Evolutionary conservation across 352 stramenopile genomes (phyloP).

Genomic region (Hyaloperonospora brassicae): DNA sequence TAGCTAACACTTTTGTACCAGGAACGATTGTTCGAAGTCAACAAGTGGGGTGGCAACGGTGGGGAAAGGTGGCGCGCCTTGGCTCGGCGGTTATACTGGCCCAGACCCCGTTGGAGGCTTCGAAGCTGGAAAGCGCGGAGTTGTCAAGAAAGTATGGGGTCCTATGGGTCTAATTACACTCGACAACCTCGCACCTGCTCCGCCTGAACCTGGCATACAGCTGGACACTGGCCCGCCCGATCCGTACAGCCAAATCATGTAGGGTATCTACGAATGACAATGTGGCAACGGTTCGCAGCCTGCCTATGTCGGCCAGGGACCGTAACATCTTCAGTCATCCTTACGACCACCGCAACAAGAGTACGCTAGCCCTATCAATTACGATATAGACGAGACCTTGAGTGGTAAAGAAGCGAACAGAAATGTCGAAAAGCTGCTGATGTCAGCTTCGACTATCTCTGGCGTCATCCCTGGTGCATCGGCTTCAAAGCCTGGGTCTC

Average conservation of each 20-base stretch:
- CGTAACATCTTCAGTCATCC: slow-evolving; percentile 25
- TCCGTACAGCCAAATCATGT: slow-evolving; percentile 26
- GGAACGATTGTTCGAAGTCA: too few relatives aligned
- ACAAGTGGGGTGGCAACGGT: too few relatives aligned
- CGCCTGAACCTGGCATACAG: slow-evolving; percentile 14
- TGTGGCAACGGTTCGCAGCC: slow-evolving; percentile 25
- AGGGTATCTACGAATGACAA: slow-evolving; percentile 28
- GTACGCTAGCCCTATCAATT: slow-evolving; percentile 33
- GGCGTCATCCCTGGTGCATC: slow-evolving; percentile 87
- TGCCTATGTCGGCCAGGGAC: slow-evolving; percentile 26
- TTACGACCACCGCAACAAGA: slow-evolving; percentile 14
- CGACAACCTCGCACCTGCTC: slow-evolving; percentile 29
- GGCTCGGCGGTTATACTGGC: too few relatives aligned
- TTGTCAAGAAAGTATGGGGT: too few relatives aligned
- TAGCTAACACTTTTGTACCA: too few relatives aligned
- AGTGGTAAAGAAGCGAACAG: slow-evolving; percentile 26
- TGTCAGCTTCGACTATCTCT: slow-evolving; percentile 92
- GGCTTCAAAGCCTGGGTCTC: slow-evolving; percentile 30
- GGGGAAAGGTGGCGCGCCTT: too few relatives aligned
- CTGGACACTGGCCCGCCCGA: slow-evolving; percentile 30
- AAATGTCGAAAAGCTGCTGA: slow-evolving; percentile 59
- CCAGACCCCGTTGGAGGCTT: too few relatives aligned
- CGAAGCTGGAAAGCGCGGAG: too few relatives aligned
- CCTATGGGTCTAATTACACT: slow-evolving; percentile 58
- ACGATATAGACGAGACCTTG: slow-evolving; percentile 46